Evolutionary conservation across 257 asterid genomes (phyloP).

Genomic region (Nicotiana obtusifolia): DNA sequence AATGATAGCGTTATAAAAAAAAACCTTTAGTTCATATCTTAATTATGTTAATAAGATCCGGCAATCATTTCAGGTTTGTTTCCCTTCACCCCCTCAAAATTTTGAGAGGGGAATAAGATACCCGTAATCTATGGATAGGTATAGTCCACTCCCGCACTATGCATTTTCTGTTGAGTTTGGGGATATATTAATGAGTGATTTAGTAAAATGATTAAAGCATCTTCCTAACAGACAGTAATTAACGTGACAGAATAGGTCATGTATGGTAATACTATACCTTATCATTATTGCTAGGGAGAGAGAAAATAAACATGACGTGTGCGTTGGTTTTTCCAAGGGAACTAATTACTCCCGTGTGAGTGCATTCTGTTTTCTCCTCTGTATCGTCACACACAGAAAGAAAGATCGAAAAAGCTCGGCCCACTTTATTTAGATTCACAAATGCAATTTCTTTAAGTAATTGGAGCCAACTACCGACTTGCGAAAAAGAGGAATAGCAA

Average conservation of each 20-base stretch:
- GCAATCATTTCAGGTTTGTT: background rate
- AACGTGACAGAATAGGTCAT: background rate
- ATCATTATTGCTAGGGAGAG: background rate
- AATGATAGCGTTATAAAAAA: background rate
- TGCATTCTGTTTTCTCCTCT: background rate
- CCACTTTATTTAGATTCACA: background rate
- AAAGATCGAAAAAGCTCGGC: background rate
- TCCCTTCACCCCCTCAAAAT: background rate
- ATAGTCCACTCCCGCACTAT: background rate
- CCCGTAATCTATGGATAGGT: background rate
- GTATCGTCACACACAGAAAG: background rate
- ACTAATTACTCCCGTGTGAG: background rate
- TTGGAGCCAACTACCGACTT: background rate
- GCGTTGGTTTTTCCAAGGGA: background rate
- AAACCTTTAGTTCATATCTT: background rate
- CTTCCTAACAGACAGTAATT: background rate
- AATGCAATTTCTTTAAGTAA: background rate
- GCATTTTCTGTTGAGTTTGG: background rate
- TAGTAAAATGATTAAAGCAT: background rate
- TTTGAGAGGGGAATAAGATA: background rate
- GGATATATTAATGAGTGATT: background rate
- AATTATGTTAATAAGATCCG: background rate
- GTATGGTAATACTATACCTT: background rate
- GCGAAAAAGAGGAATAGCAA: background rate
- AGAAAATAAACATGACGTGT: background rate